Evolutionary conservation across 345 rosid genomes (phyloP), one percentile per base, ranked within the genome.

Genomic region (Eucalyptus rudis): DNA sequence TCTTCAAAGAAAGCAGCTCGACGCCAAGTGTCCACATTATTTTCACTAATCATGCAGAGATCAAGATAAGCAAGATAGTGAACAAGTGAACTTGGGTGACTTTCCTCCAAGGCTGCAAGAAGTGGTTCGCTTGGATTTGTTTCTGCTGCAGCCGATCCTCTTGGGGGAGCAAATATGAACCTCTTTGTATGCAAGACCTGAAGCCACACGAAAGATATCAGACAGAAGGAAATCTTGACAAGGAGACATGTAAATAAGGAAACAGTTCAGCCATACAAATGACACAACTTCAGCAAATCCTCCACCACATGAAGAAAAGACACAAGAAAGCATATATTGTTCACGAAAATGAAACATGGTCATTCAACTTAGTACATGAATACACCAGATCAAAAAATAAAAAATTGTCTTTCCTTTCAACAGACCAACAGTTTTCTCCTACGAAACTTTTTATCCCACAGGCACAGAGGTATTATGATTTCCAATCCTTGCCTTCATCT

Each of bases 71-170:
- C 98, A 87, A 98, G 99, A 93, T 92, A 96, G 86, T 94, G 98
- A 90, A 92, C 92, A 87, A 97, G 97, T 51, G 97, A 96, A 92
- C 93, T 91, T 4, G 98, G 95, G 86, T 91, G 33, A 68, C 95
- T 97, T 88, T 93, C 96, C 92, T 98, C 99, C 90, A 97, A 91
- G 68, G 98, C 96, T 88, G 94, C 96, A 89, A 98, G 97, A 87
- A 98, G 97, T 88, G 97, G 99, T 89, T 95, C 97, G 24, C 97
- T 97, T 66, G 99, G 99, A 92, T 98, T 98, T 81, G 97, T 95
- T 94, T 98, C 99, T 86, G 99, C 99, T 85, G 99, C 99, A 36
- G 98, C 99, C 19, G 99, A 97, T 92, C 99, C 99, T 94, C 95
- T 97, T 81, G 97, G 98, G 51, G 97, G 99, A 76, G 98, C 98